Evolutionary conservation across 2,329 filamentous ascomycete genomes (phyloP).

Genomic region (Claviceps sp.): DNA sequence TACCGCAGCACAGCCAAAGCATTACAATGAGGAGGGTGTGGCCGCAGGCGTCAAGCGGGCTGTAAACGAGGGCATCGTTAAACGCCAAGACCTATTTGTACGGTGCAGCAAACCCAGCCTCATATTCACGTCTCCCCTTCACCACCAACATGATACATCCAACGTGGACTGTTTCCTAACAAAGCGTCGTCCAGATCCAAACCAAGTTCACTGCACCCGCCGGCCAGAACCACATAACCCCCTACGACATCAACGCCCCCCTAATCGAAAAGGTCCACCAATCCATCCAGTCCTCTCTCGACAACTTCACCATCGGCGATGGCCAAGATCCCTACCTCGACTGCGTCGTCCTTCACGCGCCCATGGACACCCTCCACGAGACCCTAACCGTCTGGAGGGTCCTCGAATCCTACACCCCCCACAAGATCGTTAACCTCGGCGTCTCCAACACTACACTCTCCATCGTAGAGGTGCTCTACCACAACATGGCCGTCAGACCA

Average conservation of each 20-base stretch:
- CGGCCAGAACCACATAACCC: conserved; percentile 47
- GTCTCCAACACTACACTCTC: conserved; percentile 60
- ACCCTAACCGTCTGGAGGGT: conserved; percentile 53
- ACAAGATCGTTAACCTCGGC: conserved; percentile 51
- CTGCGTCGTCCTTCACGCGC: conserved; percentile 62
- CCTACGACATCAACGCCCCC: conserved; percentile 46
- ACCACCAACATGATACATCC: not conserved
- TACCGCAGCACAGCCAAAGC: conserved; percentile 64
- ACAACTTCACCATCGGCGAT: conserved; percentile 39
- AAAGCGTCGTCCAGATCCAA: conserved; percentile 42
- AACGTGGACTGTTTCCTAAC: not conserved
- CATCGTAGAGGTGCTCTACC: conserved; percentile 39
- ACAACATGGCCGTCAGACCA: conserved; percentile 26
- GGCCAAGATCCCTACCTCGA: conserved; percentile 41
- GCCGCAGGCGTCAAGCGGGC: conserved; percentile 52
- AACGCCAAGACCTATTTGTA: conserved; percentile 47
- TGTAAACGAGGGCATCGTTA: conserved; percentile 44
- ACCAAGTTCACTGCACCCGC: conserved; percentile 64
- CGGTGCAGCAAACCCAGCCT: not conserved
- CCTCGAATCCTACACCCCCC: conserved; percentile 53
- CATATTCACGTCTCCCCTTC: not conserved
- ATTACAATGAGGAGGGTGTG: conserved; percentile 63
- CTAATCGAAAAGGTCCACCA: conserved; percentile 51
- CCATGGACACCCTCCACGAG: conserved; percentile 27
- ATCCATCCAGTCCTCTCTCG: conserved; percentile 54